These are phyloP conservation scores for Mycena rosella DNA, from an alignment of 768 basidiomycete species.

Conservation along the genomic window DNA sequence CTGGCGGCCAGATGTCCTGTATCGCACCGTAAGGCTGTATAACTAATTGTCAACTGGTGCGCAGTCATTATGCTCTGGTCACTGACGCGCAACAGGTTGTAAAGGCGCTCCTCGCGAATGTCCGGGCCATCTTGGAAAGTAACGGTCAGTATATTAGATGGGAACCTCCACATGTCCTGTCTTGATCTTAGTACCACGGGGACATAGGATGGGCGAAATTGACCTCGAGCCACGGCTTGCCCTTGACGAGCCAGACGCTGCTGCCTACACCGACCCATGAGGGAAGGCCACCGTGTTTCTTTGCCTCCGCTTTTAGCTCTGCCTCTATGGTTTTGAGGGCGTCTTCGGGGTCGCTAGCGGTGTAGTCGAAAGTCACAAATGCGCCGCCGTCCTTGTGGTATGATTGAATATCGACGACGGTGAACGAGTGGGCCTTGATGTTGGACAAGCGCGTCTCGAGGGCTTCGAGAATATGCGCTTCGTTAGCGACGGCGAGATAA, in stretches of 20 bases:
- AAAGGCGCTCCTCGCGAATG: conserved; percentile 82
- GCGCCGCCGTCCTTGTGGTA: conserved; percentile 88
- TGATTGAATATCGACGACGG: conserved; percentile 72
- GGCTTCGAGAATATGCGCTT: conserved; percentile 44
- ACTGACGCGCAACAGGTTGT: conserved; percentile 81
- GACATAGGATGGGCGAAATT: conserved; percentile 27
- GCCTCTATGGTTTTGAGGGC: conserved; percentile 64
- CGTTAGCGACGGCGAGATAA: neutral
- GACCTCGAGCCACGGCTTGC: conserved; percentile 87
- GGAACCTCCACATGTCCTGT: conserved; percentile 89
- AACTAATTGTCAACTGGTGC: conserved; percentile 4
- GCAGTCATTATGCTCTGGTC: neutral
- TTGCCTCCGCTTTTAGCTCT: conserved; percentile 58
- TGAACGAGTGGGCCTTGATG: conserved; percentile 69
- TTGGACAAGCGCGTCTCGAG: conserved; percentile 63
- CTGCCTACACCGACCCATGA: conserved; percentile 71
- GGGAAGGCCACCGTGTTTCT: conserved; percentile 67
- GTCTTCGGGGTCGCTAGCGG: conserved; percentile 47
- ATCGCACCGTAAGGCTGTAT: conserved; percentile 87
- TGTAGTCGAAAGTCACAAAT: conserved; percentile 81
- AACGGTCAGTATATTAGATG: conserved; percentile 79
- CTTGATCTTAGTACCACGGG: conserved; percentile 7
- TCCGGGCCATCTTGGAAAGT: conserved; percentile 88
- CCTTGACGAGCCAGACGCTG: conserved; percentile 79
- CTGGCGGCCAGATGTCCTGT: conserved; percentile 70